Evolutionary conservation across 2,329 filamentous ascomycete species (phyloP).

Genomic region (Hortaea sp.): DNA sequence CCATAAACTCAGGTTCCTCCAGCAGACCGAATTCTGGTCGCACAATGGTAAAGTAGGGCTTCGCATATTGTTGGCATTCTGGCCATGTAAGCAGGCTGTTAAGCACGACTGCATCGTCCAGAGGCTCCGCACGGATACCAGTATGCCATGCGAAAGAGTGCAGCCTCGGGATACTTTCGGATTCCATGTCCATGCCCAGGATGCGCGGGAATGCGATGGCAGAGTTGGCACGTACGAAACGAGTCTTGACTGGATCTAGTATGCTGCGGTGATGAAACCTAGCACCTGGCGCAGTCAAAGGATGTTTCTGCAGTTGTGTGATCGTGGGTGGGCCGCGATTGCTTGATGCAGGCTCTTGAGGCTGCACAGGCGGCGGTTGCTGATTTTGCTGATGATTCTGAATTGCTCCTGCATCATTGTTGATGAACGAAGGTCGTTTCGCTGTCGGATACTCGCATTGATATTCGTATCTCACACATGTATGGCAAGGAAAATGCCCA

Average conservation of each 20-base stretch:
- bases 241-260: constrained; percentile 25
- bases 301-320: constrained; percentile 23
- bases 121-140: constrained; percentile 20
- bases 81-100: constrained; percentile 18
- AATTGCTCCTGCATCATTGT: constrained; percentile 7
- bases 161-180: constrained; percentile 42
- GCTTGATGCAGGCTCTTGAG: constrained; percentile 1
- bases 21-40: constrained; percentile 44
- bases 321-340: constrained; percentile 18
- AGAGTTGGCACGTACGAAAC: constrained; percentile 26
- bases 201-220: constrained; percentile 47
- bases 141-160: constrained; percentile 48
- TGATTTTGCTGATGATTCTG: constrained; percentile 6
- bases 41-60: constrained; percentile 44
- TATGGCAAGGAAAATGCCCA: constrained; percentile 22
- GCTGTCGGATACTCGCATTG: constrained; percentile 24
- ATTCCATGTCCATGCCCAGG: constrained; percentile 44
- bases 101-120: constrained; percentile 17
- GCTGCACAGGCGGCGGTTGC: constrained; percentile 7
- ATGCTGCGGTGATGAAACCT: constrained; percentile 27
- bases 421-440: constrained; percentile 16
- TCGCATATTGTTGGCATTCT: constrained; percentile 21
- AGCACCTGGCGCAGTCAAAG: constrained; percentile 25
- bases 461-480: constrained; percentile 27
- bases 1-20: constrained; percentile 24